Percentiles rank a stretch among this genome's conserved stretches.
These are phyloP conservation scores for Triticum aestivum DNA, from an alignment of 176 grass and related monocot species.

Conservation along the genomic window DNA sequence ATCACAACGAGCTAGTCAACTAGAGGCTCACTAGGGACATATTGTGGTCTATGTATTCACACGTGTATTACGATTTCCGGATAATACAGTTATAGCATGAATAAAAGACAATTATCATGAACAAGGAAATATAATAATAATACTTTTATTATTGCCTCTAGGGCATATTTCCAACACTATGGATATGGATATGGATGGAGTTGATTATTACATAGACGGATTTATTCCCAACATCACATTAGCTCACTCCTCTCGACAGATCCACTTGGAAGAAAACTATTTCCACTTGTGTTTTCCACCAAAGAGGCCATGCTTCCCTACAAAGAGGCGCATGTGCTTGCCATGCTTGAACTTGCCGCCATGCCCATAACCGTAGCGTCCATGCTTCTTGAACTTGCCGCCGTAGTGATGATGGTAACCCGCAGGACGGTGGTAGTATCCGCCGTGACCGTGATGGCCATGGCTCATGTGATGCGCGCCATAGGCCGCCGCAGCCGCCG, in stretches of 20 bases:
- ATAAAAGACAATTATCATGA: no score
- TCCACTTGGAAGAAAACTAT: neutral
- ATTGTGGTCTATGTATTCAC: no score
- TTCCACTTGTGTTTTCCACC: constrained; percentile 8
- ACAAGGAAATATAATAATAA: no score
- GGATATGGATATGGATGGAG: neutral
- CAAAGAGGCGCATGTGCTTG: neutral
- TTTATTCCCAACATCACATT: neutral
- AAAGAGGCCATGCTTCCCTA: constrained; percentile 12
- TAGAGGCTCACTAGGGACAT: no score
- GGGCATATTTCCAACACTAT: no score
- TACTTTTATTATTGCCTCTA: no score
- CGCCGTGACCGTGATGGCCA: neutral
- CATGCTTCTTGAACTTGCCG: constrained; percentile 14
- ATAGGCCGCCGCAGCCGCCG: neutral
- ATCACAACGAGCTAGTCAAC: no score
- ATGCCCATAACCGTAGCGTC: neutral
- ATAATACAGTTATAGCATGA: no score
- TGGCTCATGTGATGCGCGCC: neutral
- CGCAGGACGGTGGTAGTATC: neutral
- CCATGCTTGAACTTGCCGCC: constrained; percentile 13
- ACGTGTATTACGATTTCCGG: no score
- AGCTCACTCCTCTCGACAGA: neutral
- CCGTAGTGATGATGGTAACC: constrained; percentile 12
- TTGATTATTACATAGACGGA: neutral